Percentiles rank a stretch among this genome's conserved stretches.
Evolutionary conservation across 2,329 filamentous ascomycete species (phyloP).

Genomic region (Xylariaceae sp.): DNA sequence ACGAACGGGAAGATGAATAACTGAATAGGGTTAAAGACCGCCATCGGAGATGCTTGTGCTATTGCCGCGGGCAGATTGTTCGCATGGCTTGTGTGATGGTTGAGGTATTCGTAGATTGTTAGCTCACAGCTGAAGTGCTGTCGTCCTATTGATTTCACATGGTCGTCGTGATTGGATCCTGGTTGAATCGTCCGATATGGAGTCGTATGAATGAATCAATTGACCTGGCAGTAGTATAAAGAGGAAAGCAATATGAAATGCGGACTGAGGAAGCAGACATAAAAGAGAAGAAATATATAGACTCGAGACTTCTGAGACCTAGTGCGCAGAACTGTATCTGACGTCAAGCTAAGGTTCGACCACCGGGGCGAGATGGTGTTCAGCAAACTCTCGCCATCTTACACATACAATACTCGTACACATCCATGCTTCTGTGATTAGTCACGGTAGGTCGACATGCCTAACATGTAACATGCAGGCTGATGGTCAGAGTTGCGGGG

Average conservation of each 20-base stretch:
- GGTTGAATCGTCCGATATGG: not conserved
- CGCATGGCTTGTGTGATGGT: conserved; percentile 11
- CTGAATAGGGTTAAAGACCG: conserved; percentile 57
- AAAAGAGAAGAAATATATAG: too few species aligned
- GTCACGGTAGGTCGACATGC: too few species aligned
- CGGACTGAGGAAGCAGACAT: too few species aligned
- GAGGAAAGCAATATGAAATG: too few species aligned
- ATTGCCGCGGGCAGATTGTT: conserved; percentile 6
- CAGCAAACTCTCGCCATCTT: conserved; percentile 17
- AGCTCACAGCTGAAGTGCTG: not conserved
- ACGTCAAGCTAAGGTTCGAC: not conserved
- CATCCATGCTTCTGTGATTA: too few species aligned
- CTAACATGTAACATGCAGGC: too few species aligned
- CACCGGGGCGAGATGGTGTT: conserved; percentile 10
- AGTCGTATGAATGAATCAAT: not conserved
- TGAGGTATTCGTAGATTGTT: conserved; percentile 7
- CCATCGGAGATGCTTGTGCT: conserved; percentile 43
- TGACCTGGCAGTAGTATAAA: too few species aligned
- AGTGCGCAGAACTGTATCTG: conserved; percentile 10
- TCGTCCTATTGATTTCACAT: conserved; percentile 29
- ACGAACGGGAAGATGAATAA: conserved; percentile 64
- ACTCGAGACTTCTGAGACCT: not conserved
- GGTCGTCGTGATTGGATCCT: conserved; percentile 12
- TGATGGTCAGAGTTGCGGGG: not conserved
- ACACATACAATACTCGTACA: too few species aligned